Base-by-base conservation (phyloP, 305 asterid species). In the Withania somnifera region DNA sequence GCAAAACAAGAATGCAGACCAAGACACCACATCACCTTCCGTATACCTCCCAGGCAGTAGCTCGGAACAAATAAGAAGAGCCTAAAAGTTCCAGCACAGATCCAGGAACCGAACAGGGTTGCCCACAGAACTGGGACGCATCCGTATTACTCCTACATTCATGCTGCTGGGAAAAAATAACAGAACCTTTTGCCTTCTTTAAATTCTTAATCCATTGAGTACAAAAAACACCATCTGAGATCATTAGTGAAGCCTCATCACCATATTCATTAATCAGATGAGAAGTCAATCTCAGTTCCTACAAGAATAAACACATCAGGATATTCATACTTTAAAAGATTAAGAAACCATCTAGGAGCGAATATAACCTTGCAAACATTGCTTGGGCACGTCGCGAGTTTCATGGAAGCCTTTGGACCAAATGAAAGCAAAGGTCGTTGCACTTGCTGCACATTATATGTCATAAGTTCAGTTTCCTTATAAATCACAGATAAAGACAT, bases 31-130 rank as follows among this genome's bases (percentile, higher is more conserved):
- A 79, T 88, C 87, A 95, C 99, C 99, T 92, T 87, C 99, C 99
- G 86, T 94, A 94, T 88, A 90, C 87, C 93, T 96, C 99, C 99
- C 99, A 96, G 47, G 98, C 88, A 89, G 93, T 88, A 78, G 98
- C 97, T 66, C 97, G 98, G 56, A 91, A 92, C 92, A 96, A 86
- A 84, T 92, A 93, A 51, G 98, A 92, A 80, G 98, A 92, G 71
- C 98, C 98, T 87, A 92, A 83, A 80, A 96, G 86, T 81, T 96
- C 98, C 85, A 91, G 82, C 79, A 94, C 98, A 15, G 98, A 90
- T 77, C 89, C 92, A 63, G 99, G 98, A 60, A 94, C 85, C 58
- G 99, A 87, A 87, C 91, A 90, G 71, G 97, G 93, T 69, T 89
- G 98, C 73, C 97, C 93, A 85, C 91, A 89, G 88, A 92, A 92